Base-by-base conservation (phyloP, 331 rosid species). In the Cydonia oblonga region DNA sequence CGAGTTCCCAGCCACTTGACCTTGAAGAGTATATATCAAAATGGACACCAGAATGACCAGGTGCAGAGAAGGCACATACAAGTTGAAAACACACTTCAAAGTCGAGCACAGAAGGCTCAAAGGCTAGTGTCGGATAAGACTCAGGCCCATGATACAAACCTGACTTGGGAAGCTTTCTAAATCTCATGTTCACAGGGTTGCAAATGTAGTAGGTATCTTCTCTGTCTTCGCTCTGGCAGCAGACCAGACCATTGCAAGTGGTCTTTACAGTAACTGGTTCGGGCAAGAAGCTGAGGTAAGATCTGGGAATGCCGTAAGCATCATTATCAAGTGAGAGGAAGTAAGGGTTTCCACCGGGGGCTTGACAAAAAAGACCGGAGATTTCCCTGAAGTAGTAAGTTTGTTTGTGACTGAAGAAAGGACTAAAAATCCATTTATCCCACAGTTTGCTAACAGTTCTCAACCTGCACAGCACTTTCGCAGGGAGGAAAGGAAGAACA, bases 1-100 rank as follows among this genome's bases (percentile, higher is more conserved):
- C 51, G n/a, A 78, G 38, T 51, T 79, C 68, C 89, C 87, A 82
- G 6, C 76, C 56, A 24, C 75, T 63, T 10, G 85, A 69, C 76
- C 80, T 70, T 3, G 89, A 83, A 18, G 89, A 86, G 82, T 78
- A 86, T 14, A 80, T 75, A 58, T 82, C 84, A 29, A 82, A 86
- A 49, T 7, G 26, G 16, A 83, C 28, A 9, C 51, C 61, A 0
- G 33, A 40, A 13, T 52, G 40, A 28, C 18, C 66, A 8, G 63
- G 9, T 30, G 49, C 1, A 29, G 80, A 82, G 44, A 80, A 7
- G 46, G 82, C 84, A 16, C 85, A 80, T 1, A 83, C 73, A 25
- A 86, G 73, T 42, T 86, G 78, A 66, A 75, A 86, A 23, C 67
- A 57, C 10, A 70, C 66, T 10, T 49, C 35, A 26, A 86, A 80